Base-by-base conservation (phyloP, 257 asterid species). In the Asclepias syriaca region DNA sequence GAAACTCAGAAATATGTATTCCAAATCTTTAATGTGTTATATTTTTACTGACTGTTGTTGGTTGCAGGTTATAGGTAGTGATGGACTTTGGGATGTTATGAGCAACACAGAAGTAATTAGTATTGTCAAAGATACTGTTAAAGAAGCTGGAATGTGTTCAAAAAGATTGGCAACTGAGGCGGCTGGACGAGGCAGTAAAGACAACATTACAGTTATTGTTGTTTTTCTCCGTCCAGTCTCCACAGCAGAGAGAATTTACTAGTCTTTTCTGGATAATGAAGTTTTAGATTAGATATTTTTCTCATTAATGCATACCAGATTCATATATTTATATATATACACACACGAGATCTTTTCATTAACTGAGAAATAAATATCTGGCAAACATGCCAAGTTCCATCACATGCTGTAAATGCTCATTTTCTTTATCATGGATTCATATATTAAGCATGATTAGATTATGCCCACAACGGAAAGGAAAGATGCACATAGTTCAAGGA, bases 161-260 rank as follows among this genome's bases (percentile, higher is more conserved):
- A 95, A 95, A 87, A 85, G 99, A 74, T 79, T 95, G 77, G 95
- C 87, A 14, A 88, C 97, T 34, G 97, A 89, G 83, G 99, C 99
- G 21, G 88, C 83, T 45, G 95, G 68, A 67, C 82, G 97, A 21
- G 98, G 98, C 74, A 87, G 97, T 87, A 86, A 88, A 81, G 99
- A 94, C 72, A 94, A 94, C 72, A 88, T 91, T 50, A 91, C 97
- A 0, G 98, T 89, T 43, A 86, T 94, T 4, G 91, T 91, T 16
- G 84, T 94, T 50, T 94, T 94, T 83, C 75, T 94, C 72, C 91
- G 93, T 48, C 89, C 92, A 3, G 97, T 94, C 55, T 94, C 98
- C 71, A 89, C 99, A 11, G 97, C 92, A 1, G 97, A 91, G 85
- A 91, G 99, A 83, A 84, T 94, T 71, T 91, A 86, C 79, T 43